Evolutionary conservation across 345 rosid species (phyloP), one percentile per base, ranked within the genome.

Genomic region (Clausena lansium): DNA sequence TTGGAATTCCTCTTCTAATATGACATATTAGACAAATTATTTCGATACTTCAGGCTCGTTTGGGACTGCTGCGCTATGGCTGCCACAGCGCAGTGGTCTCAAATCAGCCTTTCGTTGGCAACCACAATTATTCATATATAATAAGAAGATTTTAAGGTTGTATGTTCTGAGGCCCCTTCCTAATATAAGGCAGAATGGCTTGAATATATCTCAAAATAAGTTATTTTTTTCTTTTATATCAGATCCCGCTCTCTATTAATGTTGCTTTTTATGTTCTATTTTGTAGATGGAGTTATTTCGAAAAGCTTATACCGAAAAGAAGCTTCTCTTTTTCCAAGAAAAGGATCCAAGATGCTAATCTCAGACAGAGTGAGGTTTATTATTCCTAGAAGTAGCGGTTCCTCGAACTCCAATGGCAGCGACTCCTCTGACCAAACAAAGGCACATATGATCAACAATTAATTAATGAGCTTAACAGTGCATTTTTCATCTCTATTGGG

Each of bases 331-430:
- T 75, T 72, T 76, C 67, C 74, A 39, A 79, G 77, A 32, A 77
- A 63, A 39, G 63, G 76, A 62, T 80, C 52, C 45, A 71, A 60
- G 72, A 73, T 59, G 67, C 9, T 25, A 35, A 78, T 75, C 33
- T 67, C 84, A 55, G 81, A 79, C 83, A 87, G 78, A 85, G 60
- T 13, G 32, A 70, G 25, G 20, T 76, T 77, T 10, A 63, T 66
- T 27, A 65, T 77, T 67, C 85, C 91, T 32, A 84, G 83, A 70
- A 77, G 87, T 80, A 66, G 85, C 71, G 17, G 73, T 73, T 81
- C 92, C 64, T 80, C 93, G 17, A 77, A 84, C 81, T 84, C 90
- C 76, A 70, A 63, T 62, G 77, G 80, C 61, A 77, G 59, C 58
- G 28, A 58, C 71, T 73, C n/a, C 71, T 73, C 91, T 61, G 59